Conservation (phyloP, 768 basidiomycete genomes). For the Lactifluus volemus region DNA sequence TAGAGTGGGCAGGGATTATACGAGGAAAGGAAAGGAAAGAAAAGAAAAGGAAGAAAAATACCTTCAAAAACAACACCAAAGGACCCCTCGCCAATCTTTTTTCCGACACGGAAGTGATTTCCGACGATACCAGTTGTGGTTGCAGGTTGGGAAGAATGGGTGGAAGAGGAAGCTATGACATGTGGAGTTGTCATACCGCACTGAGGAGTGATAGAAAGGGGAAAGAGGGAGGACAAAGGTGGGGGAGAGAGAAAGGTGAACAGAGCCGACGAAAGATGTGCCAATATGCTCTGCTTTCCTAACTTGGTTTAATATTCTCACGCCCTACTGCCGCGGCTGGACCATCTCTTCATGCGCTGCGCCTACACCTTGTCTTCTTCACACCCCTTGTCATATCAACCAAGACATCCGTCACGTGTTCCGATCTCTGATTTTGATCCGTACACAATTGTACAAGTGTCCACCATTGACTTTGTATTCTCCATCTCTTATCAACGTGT, state of each 20-base stretch:
- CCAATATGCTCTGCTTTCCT: background rate
- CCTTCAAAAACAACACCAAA: constrained; percentile 98
- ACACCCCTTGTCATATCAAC: background rate
- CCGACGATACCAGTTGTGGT: constrained; percentile 70
- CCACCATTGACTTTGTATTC: background rate
- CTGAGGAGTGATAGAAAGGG: constrained; percentile 7
- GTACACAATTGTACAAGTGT: too few relatives aligned
- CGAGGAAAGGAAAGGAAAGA: background rate
- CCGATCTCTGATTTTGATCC: background rate
- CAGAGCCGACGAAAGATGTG: too few relatives aligned
- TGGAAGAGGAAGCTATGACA: constrained; percentile 72
- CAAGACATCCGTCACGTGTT: background rate
- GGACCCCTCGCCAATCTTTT: constrained; percentile 99
- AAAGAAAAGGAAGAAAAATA: constrained; percentile 29
- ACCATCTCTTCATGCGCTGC: background rate
- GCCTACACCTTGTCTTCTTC: background rate
- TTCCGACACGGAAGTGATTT: constrained; percentile 80
- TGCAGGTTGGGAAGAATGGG: constrained; percentile 46
- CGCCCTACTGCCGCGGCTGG: background rate
- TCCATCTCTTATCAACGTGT: background rate
- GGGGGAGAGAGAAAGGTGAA: constrained; percentile 9
- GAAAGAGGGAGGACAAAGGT: constrained; percentile 14
- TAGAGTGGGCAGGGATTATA: constrained; percentile 26
- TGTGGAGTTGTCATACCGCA: constrained; percentile 67
- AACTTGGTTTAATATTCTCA: background rate